Conservation (phyloP, 352 stramenopile genomes). For the Globisporangium middletonii region DNA sequence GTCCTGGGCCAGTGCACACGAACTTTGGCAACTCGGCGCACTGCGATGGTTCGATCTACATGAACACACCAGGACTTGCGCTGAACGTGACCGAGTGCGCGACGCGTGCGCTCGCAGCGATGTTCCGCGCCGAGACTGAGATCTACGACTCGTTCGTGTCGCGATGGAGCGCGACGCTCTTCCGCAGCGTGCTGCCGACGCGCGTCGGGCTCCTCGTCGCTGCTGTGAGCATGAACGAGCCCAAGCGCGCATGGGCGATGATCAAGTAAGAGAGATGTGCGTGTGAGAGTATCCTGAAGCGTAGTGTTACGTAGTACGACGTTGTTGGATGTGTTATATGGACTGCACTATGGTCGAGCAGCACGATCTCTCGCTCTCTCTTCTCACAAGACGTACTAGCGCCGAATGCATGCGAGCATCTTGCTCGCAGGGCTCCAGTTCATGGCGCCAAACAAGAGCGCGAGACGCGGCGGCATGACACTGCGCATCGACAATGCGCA, state of each 20-base stretch:
- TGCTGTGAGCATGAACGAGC: conserved; percentile 27
- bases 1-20: conserved; percentile 55
- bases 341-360: too few relatives aligned
- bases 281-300: not conserved
- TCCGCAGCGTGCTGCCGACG: conserved; percentile 28
- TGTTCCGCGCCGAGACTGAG: conserved; percentile 40
- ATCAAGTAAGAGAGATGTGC: not conserved
- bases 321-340: too few relatives aligned
- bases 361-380: too few relatives aligned
- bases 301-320: too few relatives aligned
- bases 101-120: conserved; percentile 31
- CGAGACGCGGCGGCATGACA: conserved; percentile 31
- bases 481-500: conserved; percentile 23
- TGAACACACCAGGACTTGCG: conserved; percentile 33
- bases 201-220: conserved; percentile 32
- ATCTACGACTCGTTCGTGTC: conserved; percentile 51
- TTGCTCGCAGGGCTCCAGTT: conserved; percentile 2
- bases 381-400: not conserved
- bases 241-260: conserved; percentile 3
- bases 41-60: conserved; percentile 40
- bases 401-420: not conserved
- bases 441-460: conserved; percentile 33
- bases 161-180: conserved; percentile 24
- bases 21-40: conserved; percentile 47
- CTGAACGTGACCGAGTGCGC: conserved; percentile 38